A percentile compares a stretch with the other conserved stretches of the same genome.
These are phyloP conservation scores for Erysimum cheiranthoides DNA, from an alignment of 345 rosid genomes.

Conservation along the genomic window DNA sequence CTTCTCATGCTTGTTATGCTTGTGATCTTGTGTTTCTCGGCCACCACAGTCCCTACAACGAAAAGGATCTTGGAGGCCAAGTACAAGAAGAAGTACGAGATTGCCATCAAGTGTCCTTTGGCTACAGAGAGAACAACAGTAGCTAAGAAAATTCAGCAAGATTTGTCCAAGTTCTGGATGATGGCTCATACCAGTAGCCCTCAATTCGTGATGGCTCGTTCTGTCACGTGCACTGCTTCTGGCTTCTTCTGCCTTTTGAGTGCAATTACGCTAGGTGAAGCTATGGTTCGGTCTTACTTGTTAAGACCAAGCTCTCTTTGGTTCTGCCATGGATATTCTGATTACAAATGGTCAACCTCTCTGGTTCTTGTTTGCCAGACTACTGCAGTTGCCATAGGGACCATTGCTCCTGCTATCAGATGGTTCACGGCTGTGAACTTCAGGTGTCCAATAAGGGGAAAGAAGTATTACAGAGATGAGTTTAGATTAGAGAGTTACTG, in stretches of 20 bases:
- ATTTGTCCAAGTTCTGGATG: constrained; percentile 77
- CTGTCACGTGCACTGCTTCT: constrained; percentile 80
- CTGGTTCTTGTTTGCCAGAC: constrained; percentile 65
- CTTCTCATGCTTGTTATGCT: constrained; percentile 20
- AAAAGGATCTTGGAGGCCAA: constrained; percentile 19
- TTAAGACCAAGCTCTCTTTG: constrained; percentile 55
- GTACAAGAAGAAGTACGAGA: constrained; percentile 14
- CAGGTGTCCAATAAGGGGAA: constrained; percentile 61
- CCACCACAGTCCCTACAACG: neutral
- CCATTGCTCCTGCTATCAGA: constrained; percentile 70
- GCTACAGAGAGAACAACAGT: constrained; percentile 45
- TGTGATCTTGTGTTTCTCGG: neutral
- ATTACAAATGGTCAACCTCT: constrained; percentile 76
- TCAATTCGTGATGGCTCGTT: constrained; percentile 83
- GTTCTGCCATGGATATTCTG: constrained; percentile 78
- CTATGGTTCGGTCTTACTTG: constrained; percentile 63
- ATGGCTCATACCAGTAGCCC: constrained; percentile 91
- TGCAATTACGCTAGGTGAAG: constrained; percentile 65
- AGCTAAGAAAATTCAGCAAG: constrained; percentile 56
- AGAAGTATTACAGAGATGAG: constrained; percentile 34
- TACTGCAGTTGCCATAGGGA: constrained; percentile 66
- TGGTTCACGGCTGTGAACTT: constrained; percentile 82
- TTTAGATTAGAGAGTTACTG: constrained; percentile 73
- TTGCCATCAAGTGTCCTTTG: constrained; percentile 55
- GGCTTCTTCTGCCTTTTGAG: constrained; percentile 70